A percentile compares a stretch with the other conserved stretches of the same genome.
Conservation (phyloP, 768 basidiomycete genomes). For the Gloeostereum incarnatum region DNA sequence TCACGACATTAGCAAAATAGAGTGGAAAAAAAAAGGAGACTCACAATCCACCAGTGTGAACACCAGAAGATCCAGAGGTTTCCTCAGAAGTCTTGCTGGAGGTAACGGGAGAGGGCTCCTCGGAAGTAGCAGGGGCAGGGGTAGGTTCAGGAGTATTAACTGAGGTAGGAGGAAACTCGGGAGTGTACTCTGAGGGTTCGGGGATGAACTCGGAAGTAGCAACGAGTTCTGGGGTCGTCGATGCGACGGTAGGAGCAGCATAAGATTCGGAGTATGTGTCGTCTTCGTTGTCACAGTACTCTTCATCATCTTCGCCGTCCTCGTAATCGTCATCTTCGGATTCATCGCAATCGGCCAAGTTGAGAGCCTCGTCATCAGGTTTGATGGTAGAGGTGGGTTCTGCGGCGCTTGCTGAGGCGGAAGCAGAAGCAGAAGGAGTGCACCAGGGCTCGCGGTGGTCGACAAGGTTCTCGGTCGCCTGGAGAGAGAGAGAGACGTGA, state of each 20-base stretch:
- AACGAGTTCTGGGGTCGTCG: neutral
- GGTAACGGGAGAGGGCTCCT: conserved; percentile 1
- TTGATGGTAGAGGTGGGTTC: conserved; percentile 18
- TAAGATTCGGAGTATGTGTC: conserved; percentile 9
- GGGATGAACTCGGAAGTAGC: no score
- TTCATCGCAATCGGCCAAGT: no score
- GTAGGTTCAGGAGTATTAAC: conserved; percentile 8
- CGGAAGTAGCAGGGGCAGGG: conserved; percentile 6
- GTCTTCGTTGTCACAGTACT: conserved; percentile 14
- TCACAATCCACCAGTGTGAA: conserved; percentile 34
- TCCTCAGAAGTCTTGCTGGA: conserved; percentile 1
- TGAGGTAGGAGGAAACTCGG: conserved; percentile 8
- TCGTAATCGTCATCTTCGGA: conserved; percentile 23
- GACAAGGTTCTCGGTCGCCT: conserved; percentile 43
- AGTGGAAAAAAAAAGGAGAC: conserved; percentile 9
- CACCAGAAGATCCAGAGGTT: neutral
- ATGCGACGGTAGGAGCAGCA: conserved; percentile 11
- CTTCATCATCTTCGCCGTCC: conserved; percentile 19
- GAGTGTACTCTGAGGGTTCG: no score
- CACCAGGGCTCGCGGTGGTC: conserved; percentile 36
- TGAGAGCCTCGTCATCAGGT: no score
- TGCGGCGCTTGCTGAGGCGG: conserved; percentile 14
- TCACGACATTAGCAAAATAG: neutral
- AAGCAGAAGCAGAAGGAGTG: conserved; percentile 26
- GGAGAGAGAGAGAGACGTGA: conserved; percentile 1